These are phyloP conservation scores for Arthrobotrys musiformis DNA, from an alignment of 2,329 filamentous ascomycete genomes.

Conservation along the genomic window DNA sequence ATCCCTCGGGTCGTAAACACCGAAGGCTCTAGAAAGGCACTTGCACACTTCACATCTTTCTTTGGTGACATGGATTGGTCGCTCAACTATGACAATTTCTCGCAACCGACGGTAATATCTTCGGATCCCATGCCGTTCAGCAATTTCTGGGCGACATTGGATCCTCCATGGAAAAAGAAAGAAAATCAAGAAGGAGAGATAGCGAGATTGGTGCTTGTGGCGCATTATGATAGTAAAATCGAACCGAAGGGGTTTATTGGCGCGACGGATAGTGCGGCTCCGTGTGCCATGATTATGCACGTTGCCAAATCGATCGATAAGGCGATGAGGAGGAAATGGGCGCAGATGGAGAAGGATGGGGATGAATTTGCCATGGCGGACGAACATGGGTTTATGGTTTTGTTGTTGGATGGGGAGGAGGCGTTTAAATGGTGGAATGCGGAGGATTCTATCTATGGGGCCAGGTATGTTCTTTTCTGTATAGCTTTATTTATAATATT, in stretches of 20 bases:
- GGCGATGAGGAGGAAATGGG: constrained; percentile 84
- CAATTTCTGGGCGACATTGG: constrained; percentile 86
- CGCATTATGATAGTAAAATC: constrained; percentile 91
- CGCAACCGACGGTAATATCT: constrained; percentile 80
- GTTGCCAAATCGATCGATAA: constrained; percentile 81
- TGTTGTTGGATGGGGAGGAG: constrained; percentile 94
- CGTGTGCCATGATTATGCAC: constrained; percentile 93
- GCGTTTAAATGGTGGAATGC: constrained; percentile 84
- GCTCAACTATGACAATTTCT: constrained; percentile 88
- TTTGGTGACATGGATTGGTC: constrained; percentile 81
- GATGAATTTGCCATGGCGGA: constrained; percentile 71
- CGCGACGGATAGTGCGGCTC: constrained; percentile 90
- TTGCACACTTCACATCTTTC: constrained; percentile 85
- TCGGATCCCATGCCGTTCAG: constrained; percentile 80
- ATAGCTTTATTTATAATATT: background rate
- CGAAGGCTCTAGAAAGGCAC: constrained; percentile 75
- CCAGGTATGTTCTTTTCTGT: constrained; percentile 69
- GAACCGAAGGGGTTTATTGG: constrained; percentile 87
- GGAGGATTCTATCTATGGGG: constrained; percentile 86
- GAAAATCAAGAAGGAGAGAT: constrained; percentile 73
- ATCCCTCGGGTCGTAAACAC: constrained; percentile 90
- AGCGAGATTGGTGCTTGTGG: constrained; percentile 83
- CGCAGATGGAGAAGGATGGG: constrained; percentile 69
- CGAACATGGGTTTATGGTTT: constrained; percentile 84
- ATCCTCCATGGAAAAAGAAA: constrained; percentile 78